A percentile compares a stretch with the other conserved stretches of the same genome.
phyloP scores from a whole-genome alignment of 129 eudicot genomes.

The Apium graveolens region DNA sequence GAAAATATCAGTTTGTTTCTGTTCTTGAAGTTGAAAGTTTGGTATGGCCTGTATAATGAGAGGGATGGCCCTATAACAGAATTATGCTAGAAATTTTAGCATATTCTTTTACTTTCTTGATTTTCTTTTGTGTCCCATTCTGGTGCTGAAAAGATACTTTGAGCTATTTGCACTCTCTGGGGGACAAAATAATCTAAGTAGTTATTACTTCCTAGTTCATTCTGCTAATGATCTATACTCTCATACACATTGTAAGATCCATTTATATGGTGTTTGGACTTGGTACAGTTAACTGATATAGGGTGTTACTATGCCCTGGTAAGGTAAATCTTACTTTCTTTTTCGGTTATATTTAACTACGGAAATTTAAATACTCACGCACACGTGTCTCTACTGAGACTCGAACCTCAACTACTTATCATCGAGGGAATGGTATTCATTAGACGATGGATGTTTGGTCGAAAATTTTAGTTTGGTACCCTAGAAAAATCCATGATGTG shows the following conservation, averaged over 20 bases:
- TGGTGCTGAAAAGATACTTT: constrained; percentile 5
- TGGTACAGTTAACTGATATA: no score
- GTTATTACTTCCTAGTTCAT: not conserved
- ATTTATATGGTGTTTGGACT: no score
- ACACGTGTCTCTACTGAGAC: not conserved
- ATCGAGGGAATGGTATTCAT: not conserved
- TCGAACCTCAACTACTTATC: not conserved
- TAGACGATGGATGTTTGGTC: no score
- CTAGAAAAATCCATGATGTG: not conserved
- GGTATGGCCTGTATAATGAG: not conserved
- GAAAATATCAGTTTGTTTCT: not conserved
- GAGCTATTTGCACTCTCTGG: not conserved
- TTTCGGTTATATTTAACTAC: not conserved
- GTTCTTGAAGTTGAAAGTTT: not conserved
- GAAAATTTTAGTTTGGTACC: not conserved
- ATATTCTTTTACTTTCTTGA: not conserved
- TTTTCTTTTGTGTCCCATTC: not conserved
- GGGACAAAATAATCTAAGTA: not conserved
- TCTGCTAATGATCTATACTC: not conserved
- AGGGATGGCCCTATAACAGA: constrained; percentile 9
- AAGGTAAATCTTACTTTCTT: not conserved
- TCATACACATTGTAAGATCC: not conserved
- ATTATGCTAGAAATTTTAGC: constrained; percentile 11
- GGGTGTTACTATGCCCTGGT: not conserved
- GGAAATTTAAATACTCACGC: not conserved